A percentile compares a stretch with the other conserved stretches of the same genome.
Evolutionary conservation across 2,329 filamentous ascomycete species (phyloP).

Genomic region (Alternaria angustiovoidea): DNA sequence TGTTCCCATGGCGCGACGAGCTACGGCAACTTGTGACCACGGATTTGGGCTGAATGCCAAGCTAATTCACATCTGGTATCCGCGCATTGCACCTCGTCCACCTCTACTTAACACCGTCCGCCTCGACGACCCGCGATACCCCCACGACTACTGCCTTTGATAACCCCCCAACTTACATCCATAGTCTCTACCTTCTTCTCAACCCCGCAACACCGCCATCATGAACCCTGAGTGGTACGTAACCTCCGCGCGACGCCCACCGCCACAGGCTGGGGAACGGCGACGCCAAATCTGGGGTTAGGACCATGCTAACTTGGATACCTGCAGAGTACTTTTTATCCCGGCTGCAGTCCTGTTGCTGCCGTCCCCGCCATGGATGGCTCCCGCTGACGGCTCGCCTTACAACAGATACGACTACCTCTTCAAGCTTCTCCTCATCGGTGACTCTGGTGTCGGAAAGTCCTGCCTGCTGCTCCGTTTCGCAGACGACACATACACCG

Average conservation of each 20-base stretch:
- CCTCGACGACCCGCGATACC: slow-evolving; percentile 36
- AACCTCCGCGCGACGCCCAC: slow-evolving; percentile 40
- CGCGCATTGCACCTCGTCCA: slow-evolving; percentile 24
- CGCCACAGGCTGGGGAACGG: slow-evolving; percentile 35
- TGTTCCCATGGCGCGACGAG: slow-evolving; percentile 26
- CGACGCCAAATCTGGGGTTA: slow-evolving; percentile 14
- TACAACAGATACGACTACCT: slow-evolving; percentile 95
- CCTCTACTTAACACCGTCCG: slow-evolving; percentile 33
- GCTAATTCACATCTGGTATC: slow-evolving; percentile 31
- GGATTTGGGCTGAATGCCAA: slow-evolving; percentile 29
- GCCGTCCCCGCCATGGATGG: slow-evolving; percentile 10
- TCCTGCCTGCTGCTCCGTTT: slow-evolving; percentile 98
- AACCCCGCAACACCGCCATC: slow-evolving; percentile 54
- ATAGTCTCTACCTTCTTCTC: slow-evolving; percentile 18
- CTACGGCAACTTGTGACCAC: slow-evolving; percentile 34
- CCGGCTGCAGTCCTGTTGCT: slow-evolving; percentile 10
- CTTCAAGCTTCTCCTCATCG: slow-evolving; percentile 99
- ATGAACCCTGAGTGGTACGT: slow-evolving; percentile 96
- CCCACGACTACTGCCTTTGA: slow-evolving; percentile 26
- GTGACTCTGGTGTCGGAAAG: slow-evolving; percentile 99
- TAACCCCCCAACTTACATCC: slow-evolving; percentile 20
- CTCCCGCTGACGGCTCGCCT: slow-evolving; percentile 31
- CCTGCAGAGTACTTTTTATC: slow-evolving; percentile 34
- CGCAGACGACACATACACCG: slow-evolving; percentile 89
- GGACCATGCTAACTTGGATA: slow-evolving; percentile 35